These are phyloP conservation scores for Leucosporidium creatinivorum DNA, from an alignment of 768 basidiomycete genomes.

Conservation along the genomic window DNA sequence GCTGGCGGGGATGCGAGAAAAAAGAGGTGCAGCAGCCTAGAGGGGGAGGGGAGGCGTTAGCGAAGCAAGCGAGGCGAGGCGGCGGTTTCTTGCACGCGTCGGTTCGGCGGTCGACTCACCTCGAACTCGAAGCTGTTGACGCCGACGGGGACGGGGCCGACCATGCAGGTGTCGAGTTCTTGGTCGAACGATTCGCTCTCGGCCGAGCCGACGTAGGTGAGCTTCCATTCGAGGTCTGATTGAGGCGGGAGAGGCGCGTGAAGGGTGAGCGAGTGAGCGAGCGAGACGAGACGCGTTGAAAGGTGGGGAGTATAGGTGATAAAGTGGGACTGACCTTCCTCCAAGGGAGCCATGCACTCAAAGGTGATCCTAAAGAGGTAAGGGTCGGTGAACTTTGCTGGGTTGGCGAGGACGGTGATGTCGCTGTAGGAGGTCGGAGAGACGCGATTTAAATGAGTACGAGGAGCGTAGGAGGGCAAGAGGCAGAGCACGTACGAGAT, in stretches of 20 bases:
- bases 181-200: constrained; percentile 87
- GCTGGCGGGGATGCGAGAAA: constrained; percentile 71
- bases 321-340: constrained; percentile 69
- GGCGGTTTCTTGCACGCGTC: not conserved
- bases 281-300: not conserved
- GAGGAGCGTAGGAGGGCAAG: no score
- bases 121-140: constrained; percentile 97
- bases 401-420: constrained; percentile 38
- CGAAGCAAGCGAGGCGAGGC: not conserved
- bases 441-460: not conserved
- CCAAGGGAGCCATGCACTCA: constrained; percentile 83
- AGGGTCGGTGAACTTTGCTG: constrained; percentile 66
- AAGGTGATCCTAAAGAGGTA: constrained; percentile 95
- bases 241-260: not conserved
- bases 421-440: constrained; percentile 15
- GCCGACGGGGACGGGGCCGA: constrained; percentile 93
- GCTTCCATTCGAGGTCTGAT: constrained; percentile 87
- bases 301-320: no score
- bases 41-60: not conserved
- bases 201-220: constrained; percentile 93
- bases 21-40: constrained; percentile 66
- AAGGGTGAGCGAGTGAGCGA: no score
- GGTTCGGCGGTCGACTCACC: constrained; percentile 11
- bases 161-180: constrained; percentile 93
- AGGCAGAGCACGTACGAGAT: constrained; percentile 17